Evolutionary conservation across 2,329 filamentous ascomycete genomes (phyloP).

Genomic region (Samsoniella hepiali): DNA sequence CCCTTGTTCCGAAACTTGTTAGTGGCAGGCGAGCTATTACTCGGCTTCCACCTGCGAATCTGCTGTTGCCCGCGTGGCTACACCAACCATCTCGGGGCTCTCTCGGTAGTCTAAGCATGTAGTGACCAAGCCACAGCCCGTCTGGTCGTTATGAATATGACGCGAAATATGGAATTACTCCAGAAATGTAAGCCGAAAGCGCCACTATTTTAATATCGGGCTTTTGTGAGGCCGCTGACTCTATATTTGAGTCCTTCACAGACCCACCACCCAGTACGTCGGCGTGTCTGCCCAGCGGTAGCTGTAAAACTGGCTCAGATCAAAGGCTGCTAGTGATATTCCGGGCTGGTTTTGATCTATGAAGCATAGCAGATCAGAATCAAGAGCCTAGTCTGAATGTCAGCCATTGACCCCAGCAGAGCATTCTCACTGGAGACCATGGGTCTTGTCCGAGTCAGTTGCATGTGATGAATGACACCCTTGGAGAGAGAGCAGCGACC

Average conservation of each 20-base stretch:
- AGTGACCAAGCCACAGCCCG: not conserved
- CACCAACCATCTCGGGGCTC: not conserved
- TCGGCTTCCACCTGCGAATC: not conserved
- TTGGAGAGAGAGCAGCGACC: not conserved
- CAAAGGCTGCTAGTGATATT: too few species aligned
- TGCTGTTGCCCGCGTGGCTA: not conserved
- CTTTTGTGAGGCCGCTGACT: not conserved
- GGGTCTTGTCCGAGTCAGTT: too few species aligned
- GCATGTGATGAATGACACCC: too few species aligned
- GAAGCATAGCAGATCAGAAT: too few species aligned
- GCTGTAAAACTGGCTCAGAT: too few species aligned
- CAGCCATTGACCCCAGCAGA: too few species aligned
- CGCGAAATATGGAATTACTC: not conserved
- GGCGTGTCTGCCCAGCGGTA: not conserved
- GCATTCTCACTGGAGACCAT: too few species aligned
- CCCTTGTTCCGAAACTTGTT: too few species aligned
- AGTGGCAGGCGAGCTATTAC: too few species aligned
- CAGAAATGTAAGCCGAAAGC: not conserved
- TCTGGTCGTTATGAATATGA: not conserved
- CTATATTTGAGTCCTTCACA: not conserved
- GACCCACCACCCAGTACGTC: not conserved
- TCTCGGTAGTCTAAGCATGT: not conserved
- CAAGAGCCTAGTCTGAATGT: too few species aligned
- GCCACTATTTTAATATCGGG: not conserved
- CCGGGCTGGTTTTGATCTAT: too few species aligned